These are phyloP conservation scores for Capronia americana DNA, from an alignment of 2,329 filamentous ascomycete genomes.

Conservation along the genomic window DNA sequence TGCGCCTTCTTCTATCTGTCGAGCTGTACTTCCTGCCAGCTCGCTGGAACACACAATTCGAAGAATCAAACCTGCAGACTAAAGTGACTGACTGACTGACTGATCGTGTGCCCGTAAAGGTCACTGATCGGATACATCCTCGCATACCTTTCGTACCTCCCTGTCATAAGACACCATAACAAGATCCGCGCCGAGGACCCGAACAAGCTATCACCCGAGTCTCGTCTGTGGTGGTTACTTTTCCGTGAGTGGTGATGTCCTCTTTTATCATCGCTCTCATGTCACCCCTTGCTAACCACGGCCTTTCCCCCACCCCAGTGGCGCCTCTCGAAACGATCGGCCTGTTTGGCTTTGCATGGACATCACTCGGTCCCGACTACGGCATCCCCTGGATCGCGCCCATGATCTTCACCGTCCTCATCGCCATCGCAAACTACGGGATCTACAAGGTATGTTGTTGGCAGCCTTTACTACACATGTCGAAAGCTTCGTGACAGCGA, in stretches of 20 bases:
- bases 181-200: constrained; percentile 49
- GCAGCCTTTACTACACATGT: too few species aligned
- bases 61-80: neutral
- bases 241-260: constrained; percentile 48
- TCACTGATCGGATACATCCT: constrained; percentile 64
- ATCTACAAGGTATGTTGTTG: constrained; percentile 34
- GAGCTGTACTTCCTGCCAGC: neutral
- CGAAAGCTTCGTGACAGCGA: neutral
- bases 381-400: constrained; percentile 65
- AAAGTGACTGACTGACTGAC: neutral
- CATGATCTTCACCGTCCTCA: constrained; percentile 64
- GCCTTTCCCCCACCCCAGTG: constrained; percentile 44
- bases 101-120: constrained; percentile 35
- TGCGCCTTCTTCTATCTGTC: neutral
- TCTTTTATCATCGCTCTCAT: neutral
- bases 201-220: constrained; percentile 66
- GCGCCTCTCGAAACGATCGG: constrained; percentile 65
- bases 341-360: constrained; percentile 67
- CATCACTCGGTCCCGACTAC: constrained; percentile 59
- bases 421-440: constrained; percentile 66
- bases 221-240: constrained; percentile 64
- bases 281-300: neutral
- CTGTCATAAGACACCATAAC: constrained; percentile 56
- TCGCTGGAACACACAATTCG: neutral
- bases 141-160: constrained; percentile 62